phyloP scores from a whole-genome alignment of 2,329 filamentous ascomycete genomes.

The Beauveria pseudobassiana region DNA sequence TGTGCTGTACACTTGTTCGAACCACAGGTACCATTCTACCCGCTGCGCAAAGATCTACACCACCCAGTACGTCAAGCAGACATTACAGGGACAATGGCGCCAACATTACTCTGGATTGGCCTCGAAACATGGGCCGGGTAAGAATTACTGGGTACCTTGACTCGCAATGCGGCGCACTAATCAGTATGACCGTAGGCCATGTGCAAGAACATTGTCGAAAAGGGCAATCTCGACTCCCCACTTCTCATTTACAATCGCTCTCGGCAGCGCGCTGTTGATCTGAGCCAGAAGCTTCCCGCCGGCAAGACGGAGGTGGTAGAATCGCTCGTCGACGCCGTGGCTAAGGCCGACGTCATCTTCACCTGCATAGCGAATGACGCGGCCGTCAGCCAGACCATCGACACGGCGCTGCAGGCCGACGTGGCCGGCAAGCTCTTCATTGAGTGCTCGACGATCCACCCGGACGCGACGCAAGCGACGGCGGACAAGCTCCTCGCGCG shows the following conservation, averaged over 20 bases:
- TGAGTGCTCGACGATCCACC: conserved; percentile 83
- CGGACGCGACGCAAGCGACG: conserved; percentile 65
- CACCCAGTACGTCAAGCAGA: not conserved
- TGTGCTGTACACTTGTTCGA: not conserved
- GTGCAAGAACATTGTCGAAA: conserved; percentile 74
- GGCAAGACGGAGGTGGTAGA: conserved; percentile 58
- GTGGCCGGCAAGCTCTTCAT: conserved; percentile 70
- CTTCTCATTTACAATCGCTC: conserved; percentile 79
- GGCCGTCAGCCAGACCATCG: conserved; percentile 58
- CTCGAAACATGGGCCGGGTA: conserved; percentile 80
- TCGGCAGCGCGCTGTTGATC: conserved; percentile 52
- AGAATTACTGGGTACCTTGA: conserved; percentile 21
- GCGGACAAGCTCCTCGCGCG: conserved; percentile 48
- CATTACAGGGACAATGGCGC: conserved; percentile 35
- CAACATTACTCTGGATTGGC: conserved; percentile 68
- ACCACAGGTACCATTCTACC: not conserved
- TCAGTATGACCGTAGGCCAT: conserved; percentile 53
- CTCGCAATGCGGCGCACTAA: conserved; percentile 3
- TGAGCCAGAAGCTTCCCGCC: conserved; percentile 51
- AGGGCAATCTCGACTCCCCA: conserved; percentile 63
- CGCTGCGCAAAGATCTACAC: not conserved
- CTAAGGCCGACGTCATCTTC: conserved; percentile 70
- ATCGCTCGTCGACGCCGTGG: conserved; percentile 58
- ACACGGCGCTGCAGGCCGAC: conserved; percentile 43
- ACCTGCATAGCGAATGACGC: conserved; percentile 72